Conservation (phyloP, 371 early-diverging fungal species). For the Rhizopus delemar region DNA sequence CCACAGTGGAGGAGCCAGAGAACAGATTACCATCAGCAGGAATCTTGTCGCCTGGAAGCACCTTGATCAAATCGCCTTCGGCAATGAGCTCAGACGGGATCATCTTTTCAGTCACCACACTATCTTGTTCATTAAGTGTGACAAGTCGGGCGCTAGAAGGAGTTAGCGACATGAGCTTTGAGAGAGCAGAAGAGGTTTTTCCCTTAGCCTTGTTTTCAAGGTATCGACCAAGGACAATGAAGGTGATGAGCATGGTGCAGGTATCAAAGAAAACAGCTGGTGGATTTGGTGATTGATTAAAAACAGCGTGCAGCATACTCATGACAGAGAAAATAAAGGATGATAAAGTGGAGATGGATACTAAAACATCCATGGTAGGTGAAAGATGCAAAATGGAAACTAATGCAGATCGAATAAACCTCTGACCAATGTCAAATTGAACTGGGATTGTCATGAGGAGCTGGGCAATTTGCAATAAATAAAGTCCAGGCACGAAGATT, state of each 20-base stretch:
- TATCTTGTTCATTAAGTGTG: constrained; percentile 18
- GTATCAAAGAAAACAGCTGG: constrained; percentile 73
- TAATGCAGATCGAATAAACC: constrained; percentile 79
- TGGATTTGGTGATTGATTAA: constrained; percentile 9
- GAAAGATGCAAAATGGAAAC: constrained; percentile 77
- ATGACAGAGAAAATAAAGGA: constrained; percentile 78
- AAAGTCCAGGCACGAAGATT: constrained; percentile 57
- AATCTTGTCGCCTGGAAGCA: constrained; percentile 90
- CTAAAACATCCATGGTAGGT: constrained; percentile 96
- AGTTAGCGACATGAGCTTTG: constrained; percentile 81
- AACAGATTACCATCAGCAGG: constrained; percentile 88
- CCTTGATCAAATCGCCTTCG: constrained; percentile 78
- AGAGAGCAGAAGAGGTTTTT: constrained; percentile 83
- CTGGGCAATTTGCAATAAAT: constrained; percentile 59
- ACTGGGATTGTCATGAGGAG: constrained; percentile 81
- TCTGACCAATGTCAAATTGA: constrained; percentile 84
- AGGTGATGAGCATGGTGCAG: constrained; percentile 83
- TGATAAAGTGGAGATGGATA: constrained; percentile 82
- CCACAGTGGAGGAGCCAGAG: constrained; percentile 79
- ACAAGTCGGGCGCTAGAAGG: constrained; percentile 69
- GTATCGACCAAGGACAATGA: constrained; percentile 87
- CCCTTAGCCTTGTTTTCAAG: constrained; percentile 93
- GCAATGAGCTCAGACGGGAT: constrained; percentile 51
- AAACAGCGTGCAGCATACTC: constrained; percentile 48
- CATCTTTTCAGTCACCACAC: constrained; percentile 56